Evolutionary conservation across 73 alveolate genomes (phyloP).

Genomic region (Paramecium octaurelia): DNA sequence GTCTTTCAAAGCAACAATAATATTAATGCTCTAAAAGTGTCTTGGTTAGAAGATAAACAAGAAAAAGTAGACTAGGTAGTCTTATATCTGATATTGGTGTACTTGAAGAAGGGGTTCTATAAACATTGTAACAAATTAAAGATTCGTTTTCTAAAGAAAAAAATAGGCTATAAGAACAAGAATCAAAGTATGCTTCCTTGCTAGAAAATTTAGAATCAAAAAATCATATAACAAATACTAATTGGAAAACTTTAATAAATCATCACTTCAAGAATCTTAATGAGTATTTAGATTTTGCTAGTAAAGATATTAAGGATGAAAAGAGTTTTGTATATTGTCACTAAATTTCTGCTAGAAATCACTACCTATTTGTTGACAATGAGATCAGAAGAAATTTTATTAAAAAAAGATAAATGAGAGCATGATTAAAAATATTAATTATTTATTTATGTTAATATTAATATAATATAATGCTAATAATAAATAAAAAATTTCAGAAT

Average conservation of each 20-base stretch:
- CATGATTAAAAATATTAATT: neutral
- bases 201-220: neutral
- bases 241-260: neutral
- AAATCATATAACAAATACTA: neutral
- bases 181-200: neutral
- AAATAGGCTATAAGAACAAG: neutral
- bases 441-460: neutral
- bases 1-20: neutral
- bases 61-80: neutral
- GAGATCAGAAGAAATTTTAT: neutral
- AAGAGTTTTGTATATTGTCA: neutral
- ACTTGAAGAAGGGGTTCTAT: neutral
- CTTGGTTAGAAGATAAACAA: neutral
- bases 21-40: neutral
- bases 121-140: neutral
- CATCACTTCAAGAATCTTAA: neutral
- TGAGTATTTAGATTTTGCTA: neutral
- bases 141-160: slow-evolving; percentile 2
- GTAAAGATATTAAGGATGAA: neutral
- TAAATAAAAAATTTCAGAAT: no score
- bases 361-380: neutral
- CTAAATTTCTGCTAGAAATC: neutral
- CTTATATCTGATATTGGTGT: neutral
- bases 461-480: no score
- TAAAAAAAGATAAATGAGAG: neutral